Evolutionary conservation across 1,284 basidiomycete genomes (phyloP).

Genomic region (Papiliotrema laurentii): DNA sequence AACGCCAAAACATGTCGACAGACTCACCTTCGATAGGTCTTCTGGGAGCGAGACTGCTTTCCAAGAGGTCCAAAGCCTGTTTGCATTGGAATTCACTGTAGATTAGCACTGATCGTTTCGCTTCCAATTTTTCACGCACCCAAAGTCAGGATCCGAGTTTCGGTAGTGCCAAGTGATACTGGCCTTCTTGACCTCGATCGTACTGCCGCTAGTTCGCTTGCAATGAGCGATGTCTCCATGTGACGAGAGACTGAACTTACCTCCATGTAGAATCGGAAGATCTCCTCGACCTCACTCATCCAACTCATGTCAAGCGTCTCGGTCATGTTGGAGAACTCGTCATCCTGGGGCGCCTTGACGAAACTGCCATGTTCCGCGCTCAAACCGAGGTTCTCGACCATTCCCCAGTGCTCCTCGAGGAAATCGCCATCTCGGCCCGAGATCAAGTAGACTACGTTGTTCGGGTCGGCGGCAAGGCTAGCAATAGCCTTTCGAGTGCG

Average conservation of each 20-base stretch:
- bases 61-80: conserved; percentile 92
- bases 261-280: conserved; percentile 96
- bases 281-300: conserved; percentile 92
- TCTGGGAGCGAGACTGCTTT: conserved; percentile 84
- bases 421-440: conserved; percentile 93
- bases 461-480: conserved; percentile 68
- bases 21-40: conserved; percentile 74
- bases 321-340: conserved; percentile 83
- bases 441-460: conserved; percentile 93
- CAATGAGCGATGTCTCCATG: conserved; percentile 3
- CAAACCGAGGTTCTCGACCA: conserved; percentile 78
- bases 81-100: conserved; percentile 80
- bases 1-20: conserved; percentile 1
- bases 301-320: conserved; percentile 92
- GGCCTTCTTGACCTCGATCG: conserved; percentile 95
- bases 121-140: conserved; percentile 54
- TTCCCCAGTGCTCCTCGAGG: conserved; percentile 85
- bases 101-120: conserved; percentile 22
- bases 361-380: conserved; percentile 96
- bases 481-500: conserved; percentile 71
- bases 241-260: conserved; percentile 42
- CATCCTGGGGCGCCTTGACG: conserved; percentile 65
- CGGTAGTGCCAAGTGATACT: conserved; percentile 98
- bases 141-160: conserved; percentile 89
- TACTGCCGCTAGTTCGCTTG: conserved; percentile 83